These are phyloP conservation scores for Silene vulgaris DNA, from an alignment of 179 eudicot species.

Conservation along the genomic window DNA sequence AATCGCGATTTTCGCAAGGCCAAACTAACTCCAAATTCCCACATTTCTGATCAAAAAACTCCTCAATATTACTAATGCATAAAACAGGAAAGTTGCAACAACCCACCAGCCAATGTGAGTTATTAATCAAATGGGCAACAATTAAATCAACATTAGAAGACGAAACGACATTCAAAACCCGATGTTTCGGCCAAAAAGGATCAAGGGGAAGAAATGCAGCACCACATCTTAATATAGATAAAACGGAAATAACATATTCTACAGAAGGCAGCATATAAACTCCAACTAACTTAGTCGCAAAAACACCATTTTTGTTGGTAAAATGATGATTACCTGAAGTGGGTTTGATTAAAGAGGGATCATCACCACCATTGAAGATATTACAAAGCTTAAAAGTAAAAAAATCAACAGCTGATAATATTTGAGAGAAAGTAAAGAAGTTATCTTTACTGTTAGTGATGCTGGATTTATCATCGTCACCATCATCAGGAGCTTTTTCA, in stretches of 20 bases:
- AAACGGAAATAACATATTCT: conserved; percentile 66
- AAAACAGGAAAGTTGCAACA: conserved; percentile 39
- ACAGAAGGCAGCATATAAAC: conserved; percentile 72
- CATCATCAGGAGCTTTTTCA: conserved; percentile 25
- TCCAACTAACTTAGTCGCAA: conserved; percentile 48
- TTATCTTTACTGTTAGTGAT: conserved; percentile 36
- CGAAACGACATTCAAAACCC: conserved; percentile 48
- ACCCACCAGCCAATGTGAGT: conserved; percentile 43
- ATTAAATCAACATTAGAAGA: conserved; percentile 60
- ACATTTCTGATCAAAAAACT: conserved; percentile 33
- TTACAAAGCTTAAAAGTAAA: conserved; percentile 47
- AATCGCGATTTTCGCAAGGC: conserved; percentile 55
- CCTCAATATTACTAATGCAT: conserved; percentile 33
- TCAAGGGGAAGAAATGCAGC: conserved; percentile 76
- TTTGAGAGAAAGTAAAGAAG: conserved; percentile 60
- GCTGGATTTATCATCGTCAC: neutral
- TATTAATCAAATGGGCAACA: conserved; percentile 37
- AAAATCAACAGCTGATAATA: conserved; percentile 58
- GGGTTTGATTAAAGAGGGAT: conserved; percentile 42
- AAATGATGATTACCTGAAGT: conserved; percentile 36
- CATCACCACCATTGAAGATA: conserved; percentile 54
- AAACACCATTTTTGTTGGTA: conserved; percentile 17
- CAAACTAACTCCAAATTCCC: conserved; percentile 38
- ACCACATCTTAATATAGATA: conserved; percentile 71
- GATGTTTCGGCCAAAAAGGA: conserved; percentile 74